Evolutionary conservation across 305 asterid genomes (phyloP), one percentile per base, ranked within the genome.

Genomic region (Vinca major): DNA sequence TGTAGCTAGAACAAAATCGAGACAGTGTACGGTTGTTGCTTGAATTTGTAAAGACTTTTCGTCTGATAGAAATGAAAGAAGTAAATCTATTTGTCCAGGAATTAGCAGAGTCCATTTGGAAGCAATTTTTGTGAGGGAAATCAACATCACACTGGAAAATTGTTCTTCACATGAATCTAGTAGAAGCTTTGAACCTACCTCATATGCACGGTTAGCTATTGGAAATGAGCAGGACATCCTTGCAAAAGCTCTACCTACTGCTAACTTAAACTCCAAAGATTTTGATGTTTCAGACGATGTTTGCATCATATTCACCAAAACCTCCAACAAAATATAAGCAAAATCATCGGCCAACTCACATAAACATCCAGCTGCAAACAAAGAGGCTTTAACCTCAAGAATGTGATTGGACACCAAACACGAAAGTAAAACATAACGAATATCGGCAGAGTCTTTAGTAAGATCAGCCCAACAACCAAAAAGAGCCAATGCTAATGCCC

Each of bases 61-160:
- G 69, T 85, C 82, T 60, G 74, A 80, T 62, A 83, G 74, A 80
- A 85, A 90, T 51, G 73, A 60, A 41, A 77, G 19, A 75, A 92
- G 86, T 80, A 90, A 77, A 65, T 88, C 91, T 58, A 86, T 44
- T 88, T 89, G 96, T 20, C 65, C 56, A 74, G 89, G 87, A 76
- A 85, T 69, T 68, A 93, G 77, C 75, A 86, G 71, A 72, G 80
- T 82, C 92, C 96, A 90, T 74, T 73, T 85, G n/a, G 86, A 87
- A 81, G 96, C 90, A 72, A 93, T 80, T 84, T 79, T 80, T 73
- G 98, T 83, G 67, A 93, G 94, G 69, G 98, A 90, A 73, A 88
- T 80, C 66, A 90, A 82, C 97, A 93, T 82, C 70, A 77, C 76
- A 61, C 81, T 75, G 55, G 91, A 79, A 76, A 89, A 84, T 64